Percentiles rank a stretch among this genome's conserved stretches.
Evolutionary conservation across 1,139 yeast genomes (phyloP).

Genomic region (Wickerhamomyces sp.): DNA sequence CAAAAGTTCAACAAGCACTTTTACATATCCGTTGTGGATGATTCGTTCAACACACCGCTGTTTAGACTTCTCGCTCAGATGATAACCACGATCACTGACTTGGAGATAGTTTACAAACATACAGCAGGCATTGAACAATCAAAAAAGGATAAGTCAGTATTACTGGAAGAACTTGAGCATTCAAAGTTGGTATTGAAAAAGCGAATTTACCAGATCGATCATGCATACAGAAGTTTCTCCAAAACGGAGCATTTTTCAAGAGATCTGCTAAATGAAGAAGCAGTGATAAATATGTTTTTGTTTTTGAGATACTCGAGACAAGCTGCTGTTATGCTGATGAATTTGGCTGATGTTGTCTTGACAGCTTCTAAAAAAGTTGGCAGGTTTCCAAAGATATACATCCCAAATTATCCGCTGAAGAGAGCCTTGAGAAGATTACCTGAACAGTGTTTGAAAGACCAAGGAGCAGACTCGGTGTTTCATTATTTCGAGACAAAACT

Average conservation of each 20-base stretch:
- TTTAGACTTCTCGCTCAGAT: slow-evolving; percentile 27
- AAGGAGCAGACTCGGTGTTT: slow-evolving; percentile 40
- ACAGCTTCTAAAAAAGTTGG: slow-evolving; percentile 18
- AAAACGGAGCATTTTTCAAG: slow-evolving; percentile 28
- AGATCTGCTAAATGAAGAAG: slow-evolving; percentile 28
- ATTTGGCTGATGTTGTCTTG: slow-evolving; percentile 18
- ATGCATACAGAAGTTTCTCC: slow-evolving; percentile 29
- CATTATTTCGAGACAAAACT: slow-evolving; percentile 36
- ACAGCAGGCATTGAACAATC: slow-evolving; percentile 8
- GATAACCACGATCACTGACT: slow-evolving; percentile 24
- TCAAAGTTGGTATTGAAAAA: slow-evolving; percentile 19
- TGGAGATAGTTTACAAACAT: slow-evolving; percentile 19
- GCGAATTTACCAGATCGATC: slow-evolving; percentile 28
- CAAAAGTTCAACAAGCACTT: slow-evolving; percentile 3
- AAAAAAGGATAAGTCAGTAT: neutral
- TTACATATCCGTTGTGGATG: slow-evolving; percentile 26
- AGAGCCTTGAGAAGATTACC: slow-evolving; percentile 38
- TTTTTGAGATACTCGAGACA: slow-evolving; percentile 33
- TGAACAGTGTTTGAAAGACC: slow-evolving; percentile 38
- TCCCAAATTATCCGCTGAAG: slow-evolving; percentile 35
- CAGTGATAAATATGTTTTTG: slow-evolving; percentile 30
- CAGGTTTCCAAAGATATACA: slow-evolving; percentile 27
- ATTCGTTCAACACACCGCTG: slow-evolving; percentile 27
- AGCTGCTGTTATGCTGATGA: slow-evolving; percentile 28
- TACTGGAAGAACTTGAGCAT: slow-evolving; percentile 10